Conservation (phyloP, 2,329 filamentous ascomycete species). For the Ophiostoma montium region DNA sequence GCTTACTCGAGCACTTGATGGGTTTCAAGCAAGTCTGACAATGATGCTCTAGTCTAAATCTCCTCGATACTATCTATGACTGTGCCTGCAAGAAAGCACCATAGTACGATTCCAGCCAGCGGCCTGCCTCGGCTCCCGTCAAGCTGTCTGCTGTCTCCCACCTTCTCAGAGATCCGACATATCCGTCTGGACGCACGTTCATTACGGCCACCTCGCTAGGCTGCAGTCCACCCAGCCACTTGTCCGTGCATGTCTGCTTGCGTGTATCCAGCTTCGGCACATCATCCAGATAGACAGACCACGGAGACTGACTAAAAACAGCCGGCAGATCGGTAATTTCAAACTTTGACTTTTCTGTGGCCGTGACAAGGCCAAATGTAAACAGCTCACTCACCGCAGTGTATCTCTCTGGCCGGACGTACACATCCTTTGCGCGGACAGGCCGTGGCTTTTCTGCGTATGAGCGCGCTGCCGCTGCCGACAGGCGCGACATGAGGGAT, state of each 20-base stretch:
- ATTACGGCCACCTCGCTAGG: conserved; percentile 45
- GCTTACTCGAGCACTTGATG: no score
- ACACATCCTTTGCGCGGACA: conserved; percentile 46
- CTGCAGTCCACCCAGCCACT: conserved; percentile 49
- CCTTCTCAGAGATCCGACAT: conserved; percentile 47
- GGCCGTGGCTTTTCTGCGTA: conserved; percentile 45
- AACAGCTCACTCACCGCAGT: conserved; percentile 52
- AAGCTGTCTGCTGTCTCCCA: conserved; percentile 13
- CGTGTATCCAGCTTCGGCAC: conserved; percentile 38
- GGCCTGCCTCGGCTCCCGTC: neutral
- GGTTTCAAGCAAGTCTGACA: no score
- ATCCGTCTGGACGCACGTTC: conserved; percentile 59
- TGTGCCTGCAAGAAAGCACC: neutral
- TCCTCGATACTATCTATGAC: neutral
- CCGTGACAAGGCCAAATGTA: conserved; percentile 54
- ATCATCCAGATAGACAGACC: conserved; percentile 61
- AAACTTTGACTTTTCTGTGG: conserved; percentile 43
- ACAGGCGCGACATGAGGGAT: conserved; percentile 44
- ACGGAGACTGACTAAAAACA: conserved; percentile 47
- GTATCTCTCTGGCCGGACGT: conserved; percentile 54
- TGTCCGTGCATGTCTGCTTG: conserved; percentile 43
- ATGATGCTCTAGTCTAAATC: no score
- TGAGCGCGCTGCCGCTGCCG: conserved; percentile 41
- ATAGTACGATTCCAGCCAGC: neutral
- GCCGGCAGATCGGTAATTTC: conserved; percentile 51